Base-by-base conservation (phyloP, 2,329 filamentous ascomycete genomes). In the Xylaria sp. region DNA sequence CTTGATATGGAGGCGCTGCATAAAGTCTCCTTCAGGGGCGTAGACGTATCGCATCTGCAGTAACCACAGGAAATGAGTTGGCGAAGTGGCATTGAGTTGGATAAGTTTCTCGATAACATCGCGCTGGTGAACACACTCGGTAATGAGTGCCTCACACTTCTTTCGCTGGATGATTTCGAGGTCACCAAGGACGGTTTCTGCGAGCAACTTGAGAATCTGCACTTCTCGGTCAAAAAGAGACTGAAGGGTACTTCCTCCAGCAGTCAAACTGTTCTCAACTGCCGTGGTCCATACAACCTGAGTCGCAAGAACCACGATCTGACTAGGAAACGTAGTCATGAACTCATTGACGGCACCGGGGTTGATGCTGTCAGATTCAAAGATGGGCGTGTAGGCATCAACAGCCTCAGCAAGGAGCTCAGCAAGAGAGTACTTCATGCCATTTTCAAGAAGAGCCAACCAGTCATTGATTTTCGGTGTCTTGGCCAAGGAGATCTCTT, bases 391-490 rank as follows among this genome's bases (percentile, higher is more conserved):
- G 69, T 96, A 99, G 57, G 89, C 85, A 42, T 90, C 85, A 46
- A 96, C 83, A 1, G 94, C 93, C 72, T 97, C 92, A 2, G 87
- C 87, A 35, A 99, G 82, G 34, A 96, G 80, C 73, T 97, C 93
- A 0, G 94, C 94, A 16, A 99, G 83, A 0, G 94, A 96, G 39
- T 86, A 82, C 74, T 97, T 97, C 92, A 99, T 97, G 66, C 89
- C 95, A 60, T 79, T 87, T 74, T 99, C 94, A 37, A 99, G 79
- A 3, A 95, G 86, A 35, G 90, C 89, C n/a, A 99, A 82, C 94
- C 94, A 99, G 74, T 99, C 94, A 70, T 99, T 99, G 79, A 99
- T 97, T 69, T 91, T 90, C 0, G 95, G 95, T 1, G 91, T 96
- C 75, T 96, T 96, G 68, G 91, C 83, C 53, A 99, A 81, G 13